Base-by-base conservation (phyloP, 78 protist genomes). In the Planoprotostelium fungivorum region DNA sequence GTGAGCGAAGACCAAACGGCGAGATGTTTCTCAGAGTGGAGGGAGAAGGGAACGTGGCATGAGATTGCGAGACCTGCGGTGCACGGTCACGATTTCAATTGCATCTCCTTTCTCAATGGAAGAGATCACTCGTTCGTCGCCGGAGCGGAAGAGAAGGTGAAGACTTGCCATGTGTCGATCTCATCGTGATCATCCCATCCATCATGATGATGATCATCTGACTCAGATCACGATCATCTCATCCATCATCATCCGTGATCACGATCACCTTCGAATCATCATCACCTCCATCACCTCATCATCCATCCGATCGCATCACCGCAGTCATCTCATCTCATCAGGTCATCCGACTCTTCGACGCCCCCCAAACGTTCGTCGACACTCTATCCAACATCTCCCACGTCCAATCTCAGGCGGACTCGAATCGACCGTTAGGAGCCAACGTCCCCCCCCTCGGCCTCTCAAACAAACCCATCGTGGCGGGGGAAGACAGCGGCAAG, bases 401-500 rank as follows among this genome's bases (percentile, higher is more conserved):
- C 29, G 90, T 93, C 0, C 29, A 85, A 36, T 5, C 5, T 25
- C 5, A 16, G 87, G 87, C 73, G 5, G 73, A 85, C 5, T 35
- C 16, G 35, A 16, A 5, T 25, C 83, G 95, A 87, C 95, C 92
- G 34, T 1, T 87, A 5, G 93, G 92, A 28, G 95, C 95, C 83
- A 93, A 93, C 83, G 91, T 88, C 83, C 95, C 95, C 73, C 89
- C 95, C 29, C 37, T 93, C 29, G 95, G 95, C 38, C 83, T 93
- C 28, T 93, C 95, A n/a, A 93, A 93, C 36, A 93, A 93, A 85
- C 95, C 95, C 34, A 88, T 90, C 83, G 87, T 92, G n/a, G 5
- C 87, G 16, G 37, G 37, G 16, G 37, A 51, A 1, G 86, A 73
- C 29, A 9, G 38, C 0, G 34, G 0, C 29, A 38, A 35, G 34